A percentile compares a stretch with the other conserved stretches of the same genome.
phyloP scores from a whole-genome alignment of 768 basidiomycete genomes.

The Sistotremastrum niveocremeum region DNA sequence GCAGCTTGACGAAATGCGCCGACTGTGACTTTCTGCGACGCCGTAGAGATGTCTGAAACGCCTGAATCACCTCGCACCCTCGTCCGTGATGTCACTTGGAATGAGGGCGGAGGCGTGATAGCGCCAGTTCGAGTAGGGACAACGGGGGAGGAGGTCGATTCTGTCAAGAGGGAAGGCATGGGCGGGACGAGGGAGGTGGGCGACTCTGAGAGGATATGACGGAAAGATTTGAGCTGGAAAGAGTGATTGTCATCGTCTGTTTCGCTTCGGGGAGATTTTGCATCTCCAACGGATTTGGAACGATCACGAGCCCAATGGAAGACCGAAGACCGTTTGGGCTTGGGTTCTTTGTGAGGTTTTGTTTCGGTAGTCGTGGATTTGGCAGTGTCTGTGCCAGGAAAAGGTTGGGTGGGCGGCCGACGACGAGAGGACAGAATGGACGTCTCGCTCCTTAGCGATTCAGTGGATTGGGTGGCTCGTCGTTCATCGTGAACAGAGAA shows the following conservation, averaged over 20 bases:
- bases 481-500: too few species aligned
- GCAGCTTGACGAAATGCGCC: conserved; percentile 73
- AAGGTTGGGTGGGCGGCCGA: too few species aligned
- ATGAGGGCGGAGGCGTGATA: neutral
- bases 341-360: too few species aligned
- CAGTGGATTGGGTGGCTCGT: too few species aligned
- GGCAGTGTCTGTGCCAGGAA: too few species aligned
- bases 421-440: too few species aligned
- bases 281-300: too few species aligned
- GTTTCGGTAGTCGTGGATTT: too few species aligned
- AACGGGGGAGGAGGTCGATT: conserved; percentile 11
- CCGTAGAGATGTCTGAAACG: conserved; percentile 31
- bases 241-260: conserved; percentile 17
- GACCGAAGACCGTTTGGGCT: too few species aligned
- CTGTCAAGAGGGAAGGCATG: conserved; percentile 16
- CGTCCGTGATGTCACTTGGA: conserved; percentile 20
- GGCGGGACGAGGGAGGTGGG: conserved; percentile 15
- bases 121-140: conserved; percentile 3
- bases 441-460: too few species aligned
- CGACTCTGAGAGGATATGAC: conserved; percentile 44
- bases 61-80: conserved; percentile 46
- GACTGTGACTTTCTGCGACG: conserved; percentile 64
- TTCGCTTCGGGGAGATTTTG: too few species aligned
- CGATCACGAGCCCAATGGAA: too few species aligned
- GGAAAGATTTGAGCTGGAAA: conserved; percentile 65